Conservation (phyloP, 768 basidiomycete genomes). For the Mycena maculata region DNA sequence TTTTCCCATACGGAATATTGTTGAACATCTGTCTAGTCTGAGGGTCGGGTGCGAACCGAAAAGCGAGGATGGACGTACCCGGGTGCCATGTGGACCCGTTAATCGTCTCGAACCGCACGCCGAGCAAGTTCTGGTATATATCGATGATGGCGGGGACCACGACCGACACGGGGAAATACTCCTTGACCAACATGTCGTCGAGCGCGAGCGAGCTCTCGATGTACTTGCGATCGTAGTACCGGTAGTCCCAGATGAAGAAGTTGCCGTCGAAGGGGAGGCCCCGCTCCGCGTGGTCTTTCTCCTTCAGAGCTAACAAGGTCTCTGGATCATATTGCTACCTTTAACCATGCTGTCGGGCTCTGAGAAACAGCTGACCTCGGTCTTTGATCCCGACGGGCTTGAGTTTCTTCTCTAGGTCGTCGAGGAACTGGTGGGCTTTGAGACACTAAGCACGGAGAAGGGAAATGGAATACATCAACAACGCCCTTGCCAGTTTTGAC, state of each 20-base stretch:
- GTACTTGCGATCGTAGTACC: constrained; percentile 76
- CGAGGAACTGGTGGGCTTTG: constrained; percentile 67
- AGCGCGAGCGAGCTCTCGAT: constrained; percentile 75
- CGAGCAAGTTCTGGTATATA: constrained; percentile 86
- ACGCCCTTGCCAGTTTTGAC: constrained; percentile 76
- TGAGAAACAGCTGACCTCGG: too few species aligned
- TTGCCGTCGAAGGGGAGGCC: constrained; percentile 75
- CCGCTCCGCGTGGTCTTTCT: constrained; percentile 72
- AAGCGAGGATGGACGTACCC: constrained; percentile 53
- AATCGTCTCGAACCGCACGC: constrained; percentile 77
- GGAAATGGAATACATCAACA: constrained; percentile 56
- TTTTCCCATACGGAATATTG: constrained; percentile 89
- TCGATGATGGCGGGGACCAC: constrained; percentile 86
- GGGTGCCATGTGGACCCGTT: constrained; percentile 82
- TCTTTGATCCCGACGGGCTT: constrained; percentile 79
- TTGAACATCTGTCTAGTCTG: constrained; percentile 70
- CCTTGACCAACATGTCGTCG: constrained; percentile 84
- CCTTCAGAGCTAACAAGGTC: constrained; percentile 77
- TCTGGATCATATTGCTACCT: too few species aligned
- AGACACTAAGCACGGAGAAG: constrained; percentile 18
- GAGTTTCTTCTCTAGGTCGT: constrained; percentile 79
- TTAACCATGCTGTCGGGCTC: too few species aligned
- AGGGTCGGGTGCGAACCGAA: constrained; percentile 7
- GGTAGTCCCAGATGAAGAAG: constrained; percentile 89
- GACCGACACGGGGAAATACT: constrained; percentile 88